Evolutionary conservation across 306 rosid genomes (phyloP).

Genomic region (Vigna angularis): DNA sequence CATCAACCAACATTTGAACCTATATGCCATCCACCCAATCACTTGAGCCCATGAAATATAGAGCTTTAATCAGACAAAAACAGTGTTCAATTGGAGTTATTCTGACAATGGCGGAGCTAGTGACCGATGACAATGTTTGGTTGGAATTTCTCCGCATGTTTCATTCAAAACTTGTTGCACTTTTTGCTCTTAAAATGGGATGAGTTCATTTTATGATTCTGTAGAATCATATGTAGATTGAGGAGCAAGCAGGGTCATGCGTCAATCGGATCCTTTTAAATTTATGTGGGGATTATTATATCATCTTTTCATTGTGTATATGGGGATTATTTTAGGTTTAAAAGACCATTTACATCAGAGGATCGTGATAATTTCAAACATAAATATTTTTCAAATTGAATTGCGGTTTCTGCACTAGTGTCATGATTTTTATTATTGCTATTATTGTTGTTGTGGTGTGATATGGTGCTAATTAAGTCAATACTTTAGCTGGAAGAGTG

Average conservation of each 20-base stretch:
- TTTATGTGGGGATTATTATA: not conserved
- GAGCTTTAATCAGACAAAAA: constrained; percentile 2
- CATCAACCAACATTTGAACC: not conserved
- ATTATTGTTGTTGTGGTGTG: not conserved
- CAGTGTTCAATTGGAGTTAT: constrained; percentile 5
- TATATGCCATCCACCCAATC: not conserved
- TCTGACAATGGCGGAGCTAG: constrained; percentile 10
- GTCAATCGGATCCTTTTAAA: constrained; percentile 13
- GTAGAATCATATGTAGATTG: not conserved
- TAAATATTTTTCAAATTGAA: not conserved
- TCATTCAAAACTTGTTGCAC: constrained; percentile 21
- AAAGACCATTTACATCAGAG: not conserved
- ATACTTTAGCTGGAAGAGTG: constrained; percentile 6
- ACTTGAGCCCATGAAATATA: constrained; percentile 4
- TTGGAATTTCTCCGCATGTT: not conserved
- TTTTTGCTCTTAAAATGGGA: not conserved
- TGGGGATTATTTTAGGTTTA: not conserved
- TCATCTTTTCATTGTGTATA: not conserved
- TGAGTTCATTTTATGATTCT: constrained; percentile 10
- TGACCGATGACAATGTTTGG: constrained; percentile 5
- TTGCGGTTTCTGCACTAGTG: constrained; percentile 2
- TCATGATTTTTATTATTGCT: not conserved
- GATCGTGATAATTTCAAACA: not conserved
- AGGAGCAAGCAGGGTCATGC: not conserved
- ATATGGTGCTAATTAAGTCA: constrained; percentile 15